phyloP scores from a whole-genome alignment of 2,329 filamentous ascomycete genomes.

The Aspergillus hortae region DNA sequence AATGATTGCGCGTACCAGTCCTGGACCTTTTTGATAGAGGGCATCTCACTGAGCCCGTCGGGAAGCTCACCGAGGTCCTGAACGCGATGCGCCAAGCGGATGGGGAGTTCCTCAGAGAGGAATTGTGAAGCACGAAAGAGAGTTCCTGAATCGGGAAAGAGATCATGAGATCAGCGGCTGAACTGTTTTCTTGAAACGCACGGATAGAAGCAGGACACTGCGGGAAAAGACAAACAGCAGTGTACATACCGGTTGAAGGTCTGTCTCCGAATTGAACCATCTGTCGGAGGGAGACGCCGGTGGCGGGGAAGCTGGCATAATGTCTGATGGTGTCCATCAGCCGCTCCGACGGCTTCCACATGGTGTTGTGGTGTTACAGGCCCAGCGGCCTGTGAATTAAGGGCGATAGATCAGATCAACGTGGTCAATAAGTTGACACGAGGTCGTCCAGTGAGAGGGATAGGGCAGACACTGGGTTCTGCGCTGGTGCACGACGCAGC shows the following conservation, averaged over 20 bases:
- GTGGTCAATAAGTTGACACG: constrained; percentile 1
- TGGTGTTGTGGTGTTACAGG: constrained; percentile 41
- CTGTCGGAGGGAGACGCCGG: constrained; percentile 91
- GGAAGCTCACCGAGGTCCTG: constrained; percentile 89
- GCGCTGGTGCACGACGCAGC: constrained; percentile 6
- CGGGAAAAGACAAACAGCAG: background rate
- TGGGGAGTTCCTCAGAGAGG: constrained; percentile 95
- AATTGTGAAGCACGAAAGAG: constrained; percentile 98
- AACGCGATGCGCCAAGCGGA: constrained; percentile 91
- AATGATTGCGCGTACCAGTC: constrained; percentile 99
- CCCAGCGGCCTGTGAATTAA: constrained; percentile 24
- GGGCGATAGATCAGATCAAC: constrained; percentile 2
- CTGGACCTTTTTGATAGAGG: constrained; percentile 88
- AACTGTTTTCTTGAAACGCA: background rate
- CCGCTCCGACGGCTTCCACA: constrained; percentile 90
- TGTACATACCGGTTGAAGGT: constrained; percentile 72
- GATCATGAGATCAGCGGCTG: constrained; percentile 14
- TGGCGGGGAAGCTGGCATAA: constrained; percentile 95
- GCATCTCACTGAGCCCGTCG: constrained; percentile 96
- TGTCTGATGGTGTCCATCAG: constrained; percentile 97
- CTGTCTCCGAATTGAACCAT: constrained; percentile 99
- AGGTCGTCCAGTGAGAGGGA: constrained; percentile 10
- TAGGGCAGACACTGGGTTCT: background rate
- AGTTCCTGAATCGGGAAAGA: constrained; percentile 59
- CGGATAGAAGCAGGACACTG: background rate